phyloP scores from a whole-genome alignment of 2,329 filamentous ascomycete species.

The Cercospora nicotianae region DNA sequence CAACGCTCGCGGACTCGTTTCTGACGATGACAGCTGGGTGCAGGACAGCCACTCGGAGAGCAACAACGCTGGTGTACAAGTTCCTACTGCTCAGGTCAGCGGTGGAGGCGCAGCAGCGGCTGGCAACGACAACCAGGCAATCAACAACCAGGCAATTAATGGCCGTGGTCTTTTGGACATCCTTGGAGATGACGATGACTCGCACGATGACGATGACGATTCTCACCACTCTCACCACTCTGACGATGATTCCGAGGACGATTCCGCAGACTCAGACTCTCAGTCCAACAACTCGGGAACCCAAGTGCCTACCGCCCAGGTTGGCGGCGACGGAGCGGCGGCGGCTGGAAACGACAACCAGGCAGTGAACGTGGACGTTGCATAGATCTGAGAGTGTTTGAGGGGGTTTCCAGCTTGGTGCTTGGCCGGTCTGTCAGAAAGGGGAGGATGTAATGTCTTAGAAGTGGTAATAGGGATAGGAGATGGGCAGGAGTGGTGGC shows the following conservation, averaged over 20 bases:
- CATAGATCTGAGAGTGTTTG: neutral
- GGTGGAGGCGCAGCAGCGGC: neutral
- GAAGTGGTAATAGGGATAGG: neutral
- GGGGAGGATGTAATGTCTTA: neutral
- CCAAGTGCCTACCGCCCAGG: neutral
- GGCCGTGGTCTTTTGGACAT: neutral
- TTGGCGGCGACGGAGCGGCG: neutral
- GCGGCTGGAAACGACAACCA: neutral
- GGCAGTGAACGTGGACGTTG: neutral
- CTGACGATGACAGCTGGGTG: neutral
- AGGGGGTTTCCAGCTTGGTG: neutral
- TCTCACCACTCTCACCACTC: neutral
- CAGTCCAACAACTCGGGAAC: neutral
- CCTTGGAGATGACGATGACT: neutral
- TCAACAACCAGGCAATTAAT: neutral
- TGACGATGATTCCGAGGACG: neutral
- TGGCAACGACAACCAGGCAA: neutral
- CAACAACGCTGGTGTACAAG: neutral
- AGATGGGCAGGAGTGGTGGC: neutral
- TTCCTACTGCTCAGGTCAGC: too few species aligned
- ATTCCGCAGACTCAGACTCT: neutral
- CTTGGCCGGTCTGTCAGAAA: neutral
- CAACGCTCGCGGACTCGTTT: too few species aligned
- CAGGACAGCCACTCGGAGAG: neutral
- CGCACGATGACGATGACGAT: neutral